A percentile compares a stretch with the other conserved stretches of the same genome.
These are phyloP conservation scores for Colletotrichum tamarilloi DNA, from an alignment of 2,329 filamentous ascomycete species.

Conservation along the genomic window DNA sequence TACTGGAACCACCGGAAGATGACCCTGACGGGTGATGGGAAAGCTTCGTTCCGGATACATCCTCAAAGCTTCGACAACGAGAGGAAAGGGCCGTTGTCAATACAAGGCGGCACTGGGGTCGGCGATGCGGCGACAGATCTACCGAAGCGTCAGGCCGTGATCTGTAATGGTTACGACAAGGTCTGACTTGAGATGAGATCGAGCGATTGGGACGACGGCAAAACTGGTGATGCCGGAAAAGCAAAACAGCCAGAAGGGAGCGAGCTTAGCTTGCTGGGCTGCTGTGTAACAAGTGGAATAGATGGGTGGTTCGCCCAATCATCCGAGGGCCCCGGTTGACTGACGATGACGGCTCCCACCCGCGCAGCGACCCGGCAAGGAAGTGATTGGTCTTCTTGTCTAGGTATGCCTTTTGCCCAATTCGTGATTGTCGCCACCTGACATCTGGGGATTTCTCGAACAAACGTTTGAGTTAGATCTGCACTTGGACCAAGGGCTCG, in stretches of 20 bases:
- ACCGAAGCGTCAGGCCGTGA: not conserved
- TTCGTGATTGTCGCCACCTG: constrained; percentile 10
- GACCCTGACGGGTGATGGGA: not conserved
- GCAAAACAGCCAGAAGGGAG: constrained; percentile 15
- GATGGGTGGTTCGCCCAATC: constrained; percentile 13
- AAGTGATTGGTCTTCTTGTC: not conserved
- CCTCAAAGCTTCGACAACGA: constrained; percentile 1
- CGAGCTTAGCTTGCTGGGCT: not conserved
- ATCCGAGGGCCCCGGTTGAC: not conserved
- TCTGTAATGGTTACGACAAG: not conserved
- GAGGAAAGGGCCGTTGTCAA: not conserved
- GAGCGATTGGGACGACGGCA: constrained; percentile 15
- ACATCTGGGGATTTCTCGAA: constrained; percentile 1
- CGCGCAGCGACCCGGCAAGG: not conserved
- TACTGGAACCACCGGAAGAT: not conserved
- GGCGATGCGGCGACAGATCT: not conserved
- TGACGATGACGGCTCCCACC: not conserved
- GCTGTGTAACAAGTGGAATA: not conserved
- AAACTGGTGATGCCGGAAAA: constrained; percentile 19
- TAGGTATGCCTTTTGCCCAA: not conserved
- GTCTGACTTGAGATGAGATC: constrained; percentile 1
- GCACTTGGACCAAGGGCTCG: constrained; percentile 25
- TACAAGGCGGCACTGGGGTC: not conserved
- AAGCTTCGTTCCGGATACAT: not conserved
- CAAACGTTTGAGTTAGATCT: not conserved